A percentile compares a stretch with the other conserved stretches of the same genome.
These are phyloP conservation scores for Flaveria robusta DNA, from an alignment of 129 eudicot genomes.

Conservation along the genomic window DNA sequence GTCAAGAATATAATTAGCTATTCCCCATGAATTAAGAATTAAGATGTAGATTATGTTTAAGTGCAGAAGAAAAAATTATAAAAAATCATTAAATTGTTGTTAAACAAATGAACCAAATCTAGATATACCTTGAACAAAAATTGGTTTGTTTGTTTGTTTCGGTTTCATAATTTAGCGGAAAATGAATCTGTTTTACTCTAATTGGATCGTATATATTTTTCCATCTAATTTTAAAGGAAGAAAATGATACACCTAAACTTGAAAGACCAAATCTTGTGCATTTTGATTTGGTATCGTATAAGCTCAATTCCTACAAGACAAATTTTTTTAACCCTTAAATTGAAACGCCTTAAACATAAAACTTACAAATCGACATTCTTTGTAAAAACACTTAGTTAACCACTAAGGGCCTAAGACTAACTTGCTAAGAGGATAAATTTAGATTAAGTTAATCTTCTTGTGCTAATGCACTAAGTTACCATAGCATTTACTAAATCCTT, in stretches of 20 bases:
- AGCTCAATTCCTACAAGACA: not conserved
- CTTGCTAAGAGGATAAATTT: not conserved
- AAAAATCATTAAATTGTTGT: not conserved
- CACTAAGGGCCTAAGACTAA: not conserved
- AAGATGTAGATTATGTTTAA: not conserved
- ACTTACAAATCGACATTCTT: not conserved
- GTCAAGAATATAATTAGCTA: too few relatives aligned
- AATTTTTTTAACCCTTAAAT: not conserved
- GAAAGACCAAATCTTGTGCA: not conserved
- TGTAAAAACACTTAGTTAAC: not conserved
- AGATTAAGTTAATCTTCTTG: not conserved
- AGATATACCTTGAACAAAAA: not conserved
- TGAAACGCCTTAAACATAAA: not conserved
- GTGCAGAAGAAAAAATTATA: not conserved
- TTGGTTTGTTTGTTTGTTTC: constrained; percentile 7
- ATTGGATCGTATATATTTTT: not conserved
- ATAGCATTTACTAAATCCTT: constrained; percentile 1
- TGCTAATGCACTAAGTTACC: not conserved
- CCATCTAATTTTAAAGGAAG: not conserved
- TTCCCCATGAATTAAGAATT: too few relatives aligned
- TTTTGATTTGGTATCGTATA: not conserved
- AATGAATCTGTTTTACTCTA: not conserved
- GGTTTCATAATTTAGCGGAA: not conserved
- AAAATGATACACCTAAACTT: not conserved
- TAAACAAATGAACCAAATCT: not conserved